Conservation (phyloP, 1,284 basidiomycete genomes). For the Cryptococcus sp. region DNA sequence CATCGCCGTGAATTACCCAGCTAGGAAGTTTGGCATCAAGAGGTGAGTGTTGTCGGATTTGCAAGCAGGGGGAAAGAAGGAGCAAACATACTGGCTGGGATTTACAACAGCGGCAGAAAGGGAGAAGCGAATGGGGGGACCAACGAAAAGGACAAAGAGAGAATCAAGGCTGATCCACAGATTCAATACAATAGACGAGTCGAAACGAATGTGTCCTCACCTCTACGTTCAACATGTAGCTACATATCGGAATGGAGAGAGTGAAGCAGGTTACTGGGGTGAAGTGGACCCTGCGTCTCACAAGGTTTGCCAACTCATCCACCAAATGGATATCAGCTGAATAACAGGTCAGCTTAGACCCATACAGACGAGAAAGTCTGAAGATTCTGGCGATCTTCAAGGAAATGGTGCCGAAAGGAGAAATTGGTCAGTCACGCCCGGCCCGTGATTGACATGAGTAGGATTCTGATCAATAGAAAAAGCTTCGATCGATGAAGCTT, state of each 20-base stretch:
- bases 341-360: conserved; percentile 81
- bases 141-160: neutral
- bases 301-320: conserved; percentile 60
- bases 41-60: conserved; percentile 49
- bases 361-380: conserved; percentile 82
- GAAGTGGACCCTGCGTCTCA: conserved; percentile 81
- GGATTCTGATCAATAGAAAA: conserved; percentile 57
- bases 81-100: no score
- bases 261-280: conserved; percentile 83
- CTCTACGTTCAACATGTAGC: conserved; percentile 87
- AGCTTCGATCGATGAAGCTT: conserved; percentile 66
- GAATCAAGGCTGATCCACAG: conserved; percentile 1
- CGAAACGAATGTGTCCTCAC: conserved; percentile 78
- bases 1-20: conserved; percentile 96
- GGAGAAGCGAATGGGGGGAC: neutral
- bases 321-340: neutral
- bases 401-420: conserved; percentile 63
- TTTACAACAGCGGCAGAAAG: neutral
- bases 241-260: conserved; percentile 79
- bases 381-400: conserved; percentile 87
- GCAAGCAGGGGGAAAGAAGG: no score
- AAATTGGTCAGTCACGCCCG: conserved; percentile 63
- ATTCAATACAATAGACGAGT: conserved; percentile 58
- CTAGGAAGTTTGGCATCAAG: conserved; percentile 83
- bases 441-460: neutral